Evolutionary conservation across 768 basidiomycete species (phyloP).

Genomic region (Amanita fuliginea): DNA sequence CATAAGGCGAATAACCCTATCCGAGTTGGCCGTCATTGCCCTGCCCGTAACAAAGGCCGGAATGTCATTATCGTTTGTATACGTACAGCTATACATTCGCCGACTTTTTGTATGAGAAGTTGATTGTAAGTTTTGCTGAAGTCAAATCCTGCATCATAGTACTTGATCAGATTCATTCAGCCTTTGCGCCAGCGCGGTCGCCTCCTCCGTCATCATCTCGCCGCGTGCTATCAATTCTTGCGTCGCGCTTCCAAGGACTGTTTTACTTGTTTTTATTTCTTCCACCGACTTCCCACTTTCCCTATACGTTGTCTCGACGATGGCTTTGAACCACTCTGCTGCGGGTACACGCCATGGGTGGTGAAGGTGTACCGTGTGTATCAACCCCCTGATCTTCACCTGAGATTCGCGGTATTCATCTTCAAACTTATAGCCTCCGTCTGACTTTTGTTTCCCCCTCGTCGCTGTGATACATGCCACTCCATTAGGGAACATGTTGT

Average conservation of each 20-base stretch:
- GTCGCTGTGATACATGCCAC: slow-evolving; percentile 29
- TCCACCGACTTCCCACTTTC: background rate
- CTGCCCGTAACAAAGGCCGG: no score
- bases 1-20: no score
- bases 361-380: slow-evolving; percentile 1
- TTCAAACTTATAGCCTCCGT: slow-evolving; percentile 9
- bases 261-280: slow-evolving; percentile 6
- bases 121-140: no score
- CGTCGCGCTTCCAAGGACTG: slow-evolving; percentile 6
- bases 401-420: slow-evolving; percentile 23
- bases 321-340: slow-evolving; percentile 9
- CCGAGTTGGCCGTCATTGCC: no score
- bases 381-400: slow-evolving; percentile 11
- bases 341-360: slow-evolving; percentile 8
- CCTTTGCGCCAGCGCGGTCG: background rate
- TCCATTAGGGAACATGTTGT: slow-evolving; percentile 19
- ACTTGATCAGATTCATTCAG: background rate
- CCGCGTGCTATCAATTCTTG: slow-evolving; percentile 7
- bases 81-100: no score
- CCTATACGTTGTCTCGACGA: slow-evolving; percentile 9
- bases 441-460: slow-evolving; percentile 12
- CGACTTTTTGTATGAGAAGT: no score
- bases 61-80: no score
- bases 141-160: no score
- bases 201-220: slow-evolving; percentile 7